phyloP scores from a whole-genome alignment of 2,329 filamentous ascomycete species.

The Aspergillus vadensis region DNA sequence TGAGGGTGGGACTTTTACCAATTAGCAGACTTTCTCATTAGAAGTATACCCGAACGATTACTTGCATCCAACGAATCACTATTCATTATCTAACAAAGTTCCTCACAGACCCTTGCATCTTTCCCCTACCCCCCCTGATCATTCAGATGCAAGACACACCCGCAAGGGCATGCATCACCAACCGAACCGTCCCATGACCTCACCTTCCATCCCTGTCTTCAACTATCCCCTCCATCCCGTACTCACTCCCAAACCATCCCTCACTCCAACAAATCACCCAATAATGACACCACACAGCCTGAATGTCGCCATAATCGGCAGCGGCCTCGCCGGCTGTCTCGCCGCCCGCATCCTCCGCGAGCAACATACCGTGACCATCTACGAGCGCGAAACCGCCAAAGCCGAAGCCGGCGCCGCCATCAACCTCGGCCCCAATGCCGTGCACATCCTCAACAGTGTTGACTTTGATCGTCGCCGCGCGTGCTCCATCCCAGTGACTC shows the following conservation, averaged over 20 bases:
- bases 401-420: slow-evolving; percentile 11
- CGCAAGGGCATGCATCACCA: too few relatives aligned
- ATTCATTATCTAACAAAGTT: too few relatives aligned
- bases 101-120: too few relatives aligned
- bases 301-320: slow-evolving; percentile 17
- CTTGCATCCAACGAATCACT: too few relatives aligned
- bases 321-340: slow-evolving; percentile 15
- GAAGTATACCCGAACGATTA: too few relatives aligned
- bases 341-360: slow-evolving; percentile 16
- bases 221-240: not conserved
- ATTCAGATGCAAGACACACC: too few relatives aligned
- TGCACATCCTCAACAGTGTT: slow-evolving; percentile 8
- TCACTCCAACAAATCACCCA: not conserved
- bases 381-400: slow-evolving; percentile 1
- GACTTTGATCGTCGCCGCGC: slow-evolving; percentile 8
- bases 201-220: not conserved
- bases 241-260: not conserved
- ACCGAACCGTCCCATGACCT: too few relatives aligned
- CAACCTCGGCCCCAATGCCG: slow-evolving; percentile 12
- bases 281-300: not conserved
- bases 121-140: too few relatives aligned
- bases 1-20: too few relatives aligned
- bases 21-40: too few relatives aligned
- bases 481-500: not conserved
- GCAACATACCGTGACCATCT: slow-evolving; percentile 14